These are phyloP conservation scores for Myxozyma monticola DNA, from an alignment of 805 yeast species.

Conservation along the genomic window DNA sequence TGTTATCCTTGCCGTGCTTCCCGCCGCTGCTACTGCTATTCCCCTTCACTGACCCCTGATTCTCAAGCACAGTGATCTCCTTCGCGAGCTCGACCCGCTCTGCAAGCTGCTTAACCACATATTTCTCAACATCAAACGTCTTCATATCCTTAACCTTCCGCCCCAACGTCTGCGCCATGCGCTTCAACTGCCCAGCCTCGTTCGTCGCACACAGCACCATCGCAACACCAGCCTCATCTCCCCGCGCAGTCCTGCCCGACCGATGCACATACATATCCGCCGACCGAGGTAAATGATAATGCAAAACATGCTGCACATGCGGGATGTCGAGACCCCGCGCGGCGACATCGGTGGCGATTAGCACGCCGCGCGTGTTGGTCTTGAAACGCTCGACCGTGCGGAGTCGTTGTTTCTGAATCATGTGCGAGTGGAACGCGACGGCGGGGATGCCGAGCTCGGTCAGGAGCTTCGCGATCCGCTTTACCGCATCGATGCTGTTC, in stretches of 20 bases:
- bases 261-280: conserved; percentile 95
- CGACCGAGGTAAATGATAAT: conserved; percentile 89
- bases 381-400: conserved; percentile 80
- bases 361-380: conserved; percentile 48
- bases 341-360: conserved; percentile 95
- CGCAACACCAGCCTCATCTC: conserved; percentile 84
- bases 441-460: conserved; percentile 64
- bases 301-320: conserved; percentile 87
- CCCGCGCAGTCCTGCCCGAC: conserved; percentile 98
- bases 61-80: conserved; percentile 70
- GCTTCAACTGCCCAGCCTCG: conserved; percentile 85
- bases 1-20: background rate
- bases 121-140: conserved; percentile 73
- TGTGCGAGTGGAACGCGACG: conserved; percentile 84
- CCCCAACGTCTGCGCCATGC: conserved; percentile 63
- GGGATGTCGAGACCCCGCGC: conserved; percentile 97
- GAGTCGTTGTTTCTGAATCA: conserved; percentile 92
- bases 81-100: conserved; percentile 69
- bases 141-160: conserved; percentile 55
- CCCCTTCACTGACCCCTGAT: conserved; percentile 53
- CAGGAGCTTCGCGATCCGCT: conserved; percentile 75
- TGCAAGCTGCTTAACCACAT: conserved; percentile 66
- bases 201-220: conserved; percentile 90
- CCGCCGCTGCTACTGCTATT: conserved; percentile 23
- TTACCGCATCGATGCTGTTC: conserved; percentile 92